Percentiles rank a stretch among this genome's conserved stretches.
Evolutionary conservation across 2,329 filamentous ascomycete species (phyloP).

Genomic region (Helicocarpus griseus): DNA sequence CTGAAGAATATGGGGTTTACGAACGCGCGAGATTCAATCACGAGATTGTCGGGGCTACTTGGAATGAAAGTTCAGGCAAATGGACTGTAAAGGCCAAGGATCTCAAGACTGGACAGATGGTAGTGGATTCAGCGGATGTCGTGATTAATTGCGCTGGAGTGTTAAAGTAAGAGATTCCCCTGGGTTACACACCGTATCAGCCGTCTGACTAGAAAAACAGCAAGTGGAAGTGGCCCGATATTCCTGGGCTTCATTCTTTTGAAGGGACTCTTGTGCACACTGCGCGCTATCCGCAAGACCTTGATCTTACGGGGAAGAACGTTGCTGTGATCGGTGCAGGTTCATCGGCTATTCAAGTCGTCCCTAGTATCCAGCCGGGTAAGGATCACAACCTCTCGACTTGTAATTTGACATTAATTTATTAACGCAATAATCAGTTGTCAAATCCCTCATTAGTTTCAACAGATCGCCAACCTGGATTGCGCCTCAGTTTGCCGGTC

Average conservation of each 20-base stretch:
- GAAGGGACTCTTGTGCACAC: constrained; percentile 36
- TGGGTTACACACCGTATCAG: constrained; percentile 15
- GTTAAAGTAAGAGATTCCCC: constrained; percentile 20
- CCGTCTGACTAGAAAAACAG: background rate
- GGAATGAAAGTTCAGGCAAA: constrained; percentile 27
- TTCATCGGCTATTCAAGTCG: constrained; percentile 32
- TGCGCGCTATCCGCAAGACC: constrained; percentile 31
- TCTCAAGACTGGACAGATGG: constrained; percentile 8
- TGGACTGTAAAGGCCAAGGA: constrained; percentile 28
- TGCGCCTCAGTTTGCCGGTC: constrained; percentile 18
- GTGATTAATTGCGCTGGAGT: constrained; percentile 31
- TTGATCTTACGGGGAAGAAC: constrained; percentile 21
- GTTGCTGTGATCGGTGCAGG: constrained; percentile 20
- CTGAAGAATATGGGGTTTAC: constrained; percentile 32
- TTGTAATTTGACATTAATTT: constrained; percentile 29
- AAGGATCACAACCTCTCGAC: constrained; percentile 20
- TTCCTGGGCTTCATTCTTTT: constrained; percentile 38
- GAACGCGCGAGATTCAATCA: constrained; percentile 29
- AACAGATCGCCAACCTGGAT: constrained; percentile 25
- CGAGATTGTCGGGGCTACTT: constrained; percentile 28
- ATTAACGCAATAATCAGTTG: constrained; percentile 12
- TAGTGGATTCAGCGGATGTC: constrained; percentile 22
- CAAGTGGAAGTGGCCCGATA: constrained; percentile 36
- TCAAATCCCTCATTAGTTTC: constrained; percentile 21
- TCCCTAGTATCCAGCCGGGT: constrained; percentile 31